Conservation (phyloP, 768 basidiomycete species). For the Lentinula guzmanii region DNA sequence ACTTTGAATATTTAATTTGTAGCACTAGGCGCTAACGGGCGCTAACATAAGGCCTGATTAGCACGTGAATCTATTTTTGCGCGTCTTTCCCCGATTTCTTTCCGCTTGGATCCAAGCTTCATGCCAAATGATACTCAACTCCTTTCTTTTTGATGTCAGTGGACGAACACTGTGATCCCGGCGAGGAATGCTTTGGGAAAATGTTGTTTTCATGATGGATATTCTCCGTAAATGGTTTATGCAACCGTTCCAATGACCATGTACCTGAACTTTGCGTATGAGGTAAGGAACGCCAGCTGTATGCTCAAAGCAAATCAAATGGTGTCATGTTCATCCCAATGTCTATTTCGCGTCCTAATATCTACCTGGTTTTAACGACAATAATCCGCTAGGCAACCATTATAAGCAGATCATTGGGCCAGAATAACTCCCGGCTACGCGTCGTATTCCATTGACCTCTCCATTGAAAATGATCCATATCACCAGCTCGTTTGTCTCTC, state of each 20-base stretch:
- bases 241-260: neutral
- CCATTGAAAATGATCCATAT: neutral
- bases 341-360: neutral
- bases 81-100: neutral
- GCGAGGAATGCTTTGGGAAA: neutral
- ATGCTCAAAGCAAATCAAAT: neutral
- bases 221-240: neutral
- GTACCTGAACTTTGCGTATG: neutral
- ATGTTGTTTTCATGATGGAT: neutral
- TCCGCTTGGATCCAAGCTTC: neutral
- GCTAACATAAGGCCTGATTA: too few species aligned
- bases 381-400: neutral
- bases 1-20: too few species aligned
- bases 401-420: neutral
- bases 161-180: neutral
- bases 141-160: neutral
- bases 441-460: neutral
- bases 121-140: neutral
- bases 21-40: too few species aligned
- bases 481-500: neutral
- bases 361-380: neutral
- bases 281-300: neutral
- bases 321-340: neutral
- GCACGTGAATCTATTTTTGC: too few species aligned
- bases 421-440: neutral